These are phyloP conservation scores for Pichia sp. DNA, from an alignment of 1,139 yeast species.

Conservation along the genomic window DNA sequence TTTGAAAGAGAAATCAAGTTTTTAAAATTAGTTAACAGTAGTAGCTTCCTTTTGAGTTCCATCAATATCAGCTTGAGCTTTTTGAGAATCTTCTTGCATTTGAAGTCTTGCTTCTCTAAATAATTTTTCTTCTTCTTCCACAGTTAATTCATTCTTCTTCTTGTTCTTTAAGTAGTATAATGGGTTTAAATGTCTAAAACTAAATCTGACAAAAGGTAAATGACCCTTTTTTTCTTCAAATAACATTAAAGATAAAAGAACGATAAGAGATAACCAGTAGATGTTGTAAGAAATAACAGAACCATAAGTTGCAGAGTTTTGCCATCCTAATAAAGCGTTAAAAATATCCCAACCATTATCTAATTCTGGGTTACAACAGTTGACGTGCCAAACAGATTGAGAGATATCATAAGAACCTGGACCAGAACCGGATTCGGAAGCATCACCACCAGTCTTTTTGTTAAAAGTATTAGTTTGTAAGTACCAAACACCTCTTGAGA, in stretches of 20 bases:
- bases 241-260: slow-evolving; percentile 51
- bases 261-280: slow-evolving; percentile 68
- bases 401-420: slow-evolving; percentile 83
- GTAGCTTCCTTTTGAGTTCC: neutral
- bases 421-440: slow-evolving; percentile 83
- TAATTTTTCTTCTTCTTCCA: slow-evolving; percentile 48
- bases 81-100: slow-evolving; percentile 30
- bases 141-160: slow-evolving; percentile 54
- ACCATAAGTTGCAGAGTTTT: slow-evolving; percentile 84
- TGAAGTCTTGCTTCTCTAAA: slow-evolving; percentile 39
- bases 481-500: slow-evolving; percentile 86
- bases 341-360: slow-evolving; percentile 94
- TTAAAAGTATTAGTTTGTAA: slow-evolving; percentile 64
- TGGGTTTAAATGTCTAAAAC: slow-evolving; percentile 58
- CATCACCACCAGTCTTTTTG: slow-evolving; percentile 75
- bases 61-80: slow-evolving; percentile 7
- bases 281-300: slow-evolving; percentile 77
- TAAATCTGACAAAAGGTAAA: slow-evolving; percentile 50
- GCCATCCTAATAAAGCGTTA: slow-evolving; percentile 86
- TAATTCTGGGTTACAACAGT: slow-evolving; percentile 85
- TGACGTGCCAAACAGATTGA: slow-evolving; percentile 83
- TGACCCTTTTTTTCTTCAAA: slow-evolving; percentile 67
- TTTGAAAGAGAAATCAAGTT: too few relatives aligned
- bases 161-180: slow-evolving; percentile 64
- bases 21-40: too few relatives aligned